phyloP scores from a whole-genome alignment of 179 eudicot genomes.

The Patellifolia procumbens region DNA sequence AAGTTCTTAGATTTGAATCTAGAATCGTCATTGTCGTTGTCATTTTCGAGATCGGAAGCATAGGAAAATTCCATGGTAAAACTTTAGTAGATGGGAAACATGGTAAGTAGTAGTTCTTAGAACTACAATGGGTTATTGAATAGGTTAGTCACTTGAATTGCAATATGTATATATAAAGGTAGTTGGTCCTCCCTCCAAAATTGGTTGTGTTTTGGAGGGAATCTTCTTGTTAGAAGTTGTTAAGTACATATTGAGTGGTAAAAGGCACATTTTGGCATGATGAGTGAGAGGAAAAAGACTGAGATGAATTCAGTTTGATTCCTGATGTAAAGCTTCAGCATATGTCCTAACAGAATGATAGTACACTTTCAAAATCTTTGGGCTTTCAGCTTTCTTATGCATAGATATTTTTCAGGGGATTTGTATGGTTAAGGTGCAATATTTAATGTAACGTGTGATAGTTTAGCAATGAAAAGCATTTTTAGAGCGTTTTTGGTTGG shows the following conservation, averaged over 20 bases:
- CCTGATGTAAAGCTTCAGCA: conserved; percentile 21
- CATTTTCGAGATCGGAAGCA: conserved; percentile 21
- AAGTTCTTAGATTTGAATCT: conserved; percentile 74
- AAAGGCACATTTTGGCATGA: conserved; percentile 36
- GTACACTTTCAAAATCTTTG: conserved; percentile 16
- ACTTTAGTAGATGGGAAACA: not conserved
- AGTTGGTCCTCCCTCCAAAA: conserved; percentile 13
- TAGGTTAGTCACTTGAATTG: not conserved
- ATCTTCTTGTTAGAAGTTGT: conserved; percentile 40
- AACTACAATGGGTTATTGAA: not conserved
- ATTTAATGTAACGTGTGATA: not conserved
- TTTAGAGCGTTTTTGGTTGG: too few relatives aligned
- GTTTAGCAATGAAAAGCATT: not conserved
- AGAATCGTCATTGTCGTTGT: conserved; percentile 16
- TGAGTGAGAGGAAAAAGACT: conserved; percentile 11
- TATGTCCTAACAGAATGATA: conserved; percentile 31
- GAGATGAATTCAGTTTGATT: conserved; percentile 8
- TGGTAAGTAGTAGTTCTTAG: not conserved
- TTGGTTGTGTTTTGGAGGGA: conserved; percentile 21
- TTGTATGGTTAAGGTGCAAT: not conserved
- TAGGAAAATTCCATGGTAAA: conserved; percentile 28
- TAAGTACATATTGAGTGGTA: conserved; percentile 23
- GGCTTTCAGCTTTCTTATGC: not conserved
- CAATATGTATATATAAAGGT: conserved; percentile 1
- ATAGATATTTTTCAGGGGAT: not conserved